Evolutionary conservation across 345 rosid genomes (phyloP).

Genomic region (Eucalyptus polyanthemos): DNA sequence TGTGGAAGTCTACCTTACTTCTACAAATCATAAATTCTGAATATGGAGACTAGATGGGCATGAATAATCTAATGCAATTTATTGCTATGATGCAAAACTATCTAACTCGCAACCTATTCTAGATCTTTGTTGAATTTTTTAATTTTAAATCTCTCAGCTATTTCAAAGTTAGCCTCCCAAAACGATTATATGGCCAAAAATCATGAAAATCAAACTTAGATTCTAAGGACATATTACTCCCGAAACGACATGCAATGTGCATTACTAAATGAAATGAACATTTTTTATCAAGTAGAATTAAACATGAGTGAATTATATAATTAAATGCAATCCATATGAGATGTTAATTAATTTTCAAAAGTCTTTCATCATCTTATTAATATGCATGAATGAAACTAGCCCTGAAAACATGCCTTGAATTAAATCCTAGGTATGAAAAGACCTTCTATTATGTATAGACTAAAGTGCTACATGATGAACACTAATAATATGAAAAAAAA

Average conservation of each 20-base stretch:
- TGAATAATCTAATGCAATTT: neutral
- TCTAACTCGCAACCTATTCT: neutral
- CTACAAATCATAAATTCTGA: neutral
- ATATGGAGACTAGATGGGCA: neutral
- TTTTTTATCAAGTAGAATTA: neutral
- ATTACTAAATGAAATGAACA: neutral
- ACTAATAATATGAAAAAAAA: too few relatives aligned
- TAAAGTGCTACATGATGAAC: neutral
- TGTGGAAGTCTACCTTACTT: neutral
- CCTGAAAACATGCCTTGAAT: neutral
- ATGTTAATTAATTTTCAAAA: neutral
- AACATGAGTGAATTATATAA: neutral
- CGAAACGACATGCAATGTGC: too few relatives aligned
- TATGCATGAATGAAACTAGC: neutral
- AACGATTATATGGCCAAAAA: neutral
- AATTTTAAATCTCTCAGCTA: neutral
- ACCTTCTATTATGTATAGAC: neutral
- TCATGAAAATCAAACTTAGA: neutral
- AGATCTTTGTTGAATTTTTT: neutral
- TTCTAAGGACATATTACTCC: neutral
- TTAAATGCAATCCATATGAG: neutral
- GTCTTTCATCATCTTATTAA: neutral
- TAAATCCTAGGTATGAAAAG: neutral
- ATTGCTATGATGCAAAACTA: neutral
- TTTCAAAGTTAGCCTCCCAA: neutral